These are phyloP conservation scores for Trametes coccinea DNA, from an alignment of 768 basidiomycete genomes.

Conservation along the genomic window DNA sequence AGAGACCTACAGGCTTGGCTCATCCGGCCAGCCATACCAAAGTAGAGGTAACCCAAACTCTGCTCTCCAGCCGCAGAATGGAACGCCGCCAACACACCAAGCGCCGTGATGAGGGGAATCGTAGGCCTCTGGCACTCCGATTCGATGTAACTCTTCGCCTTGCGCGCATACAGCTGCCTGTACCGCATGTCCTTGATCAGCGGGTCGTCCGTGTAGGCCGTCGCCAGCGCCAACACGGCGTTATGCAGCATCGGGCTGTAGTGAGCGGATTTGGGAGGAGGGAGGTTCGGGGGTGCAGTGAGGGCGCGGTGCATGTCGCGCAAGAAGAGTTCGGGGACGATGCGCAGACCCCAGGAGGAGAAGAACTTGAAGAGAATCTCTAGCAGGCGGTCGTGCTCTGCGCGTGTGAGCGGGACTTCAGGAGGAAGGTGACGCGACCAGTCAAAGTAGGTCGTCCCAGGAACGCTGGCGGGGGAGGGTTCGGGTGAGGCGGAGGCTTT, in stretches of 20 bases:
- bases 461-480: constrained; percentile 4
- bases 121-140: constrained; percentile 42
- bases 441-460: constrained; percentile 28
- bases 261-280: constrained; percentile 48
- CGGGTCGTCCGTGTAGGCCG: constrained; percentile 40
- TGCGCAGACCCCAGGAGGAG: constrained; percentile 41
- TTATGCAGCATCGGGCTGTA: constrained; percentile 79
- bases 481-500: constrained; percentile 18
- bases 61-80: constrained; percentile 42
- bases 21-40: constrained; percentile 58
- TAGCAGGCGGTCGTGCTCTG: constrained; percentile 37
- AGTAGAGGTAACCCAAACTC: constrained; percentile 46
- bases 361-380: constrained; percentile 42
- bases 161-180: constrained; percentile 36
- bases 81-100: constrained; percentile 41
- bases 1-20: constrained; percentile 56
- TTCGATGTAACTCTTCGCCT: constrained; percentile 43
- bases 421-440: constrained; percentile 34
- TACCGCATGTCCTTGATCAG: constrained; percentile 31
- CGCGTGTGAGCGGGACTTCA: constrained; percentile 31
- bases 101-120: constrained; percentile 42
- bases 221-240: constrained; percentile 50
- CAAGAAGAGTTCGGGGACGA: constrained; percentile 42
- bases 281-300: constrained; percentile 26
- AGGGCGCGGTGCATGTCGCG: constrained; percentile 44